A percentile compares a stretch with the other conserved stretches of the same genome.
These are phyloP conservation scores for Chenopodium quinoa DNA, from an alignment of 148 eudicot species.

Conservation along the genomic window DNA sequence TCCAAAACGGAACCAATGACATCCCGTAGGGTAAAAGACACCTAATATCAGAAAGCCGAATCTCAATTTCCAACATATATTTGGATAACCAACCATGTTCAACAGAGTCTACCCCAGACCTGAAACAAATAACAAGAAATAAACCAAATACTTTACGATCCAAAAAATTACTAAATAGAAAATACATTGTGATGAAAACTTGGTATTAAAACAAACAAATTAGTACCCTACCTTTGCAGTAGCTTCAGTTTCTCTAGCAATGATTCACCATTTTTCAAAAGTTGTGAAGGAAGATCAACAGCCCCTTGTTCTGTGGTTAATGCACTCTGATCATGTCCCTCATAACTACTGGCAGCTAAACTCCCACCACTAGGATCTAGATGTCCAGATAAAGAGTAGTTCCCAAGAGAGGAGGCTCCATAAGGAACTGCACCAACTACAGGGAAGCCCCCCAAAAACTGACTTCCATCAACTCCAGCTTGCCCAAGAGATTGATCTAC, in stretches of 20 bases:
- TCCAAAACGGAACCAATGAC: constrained; percentile 80
- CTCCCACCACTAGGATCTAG: constrained; percentile 22
- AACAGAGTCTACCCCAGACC: constrained; percentile 37
- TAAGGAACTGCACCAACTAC: constrained; percentile 20
- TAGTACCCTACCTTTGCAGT: constrained; percentile 44
- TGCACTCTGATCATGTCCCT: constrained; percentile 21
- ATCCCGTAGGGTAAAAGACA: constrained; percentile 62
- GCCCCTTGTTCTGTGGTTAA: constrained; percentile 32
- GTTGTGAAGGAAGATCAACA: constrained; percentile 43
- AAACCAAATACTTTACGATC: neutral
- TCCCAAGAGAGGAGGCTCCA: constrained; percentile 27
- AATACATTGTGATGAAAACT: neutral
- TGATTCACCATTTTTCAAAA: constrained; percentile 50
- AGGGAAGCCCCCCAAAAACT: constrained; percentile 26
- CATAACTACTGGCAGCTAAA: constrained; percentile 29
- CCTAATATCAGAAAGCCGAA: constrained; percentile 73
- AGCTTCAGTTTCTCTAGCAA: constrained; percentile 64
- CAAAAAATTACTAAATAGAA: neutral
- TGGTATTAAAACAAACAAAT: constrained; percentile 1
- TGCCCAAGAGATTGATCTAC: constrained; percentile 31
- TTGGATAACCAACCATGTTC: constrained; percentile 45
- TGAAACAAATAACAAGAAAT: constrained; percentile 28
- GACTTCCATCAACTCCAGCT: constrained; percentile 26
- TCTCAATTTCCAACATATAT: constrained; percentile 61
- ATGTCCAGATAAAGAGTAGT: constrained; percentile 25